phyloP scores from a whole-genome alignment of 2,329 filamentous ascomycete genomes.

The Apiospora phragmitis region DNA sequence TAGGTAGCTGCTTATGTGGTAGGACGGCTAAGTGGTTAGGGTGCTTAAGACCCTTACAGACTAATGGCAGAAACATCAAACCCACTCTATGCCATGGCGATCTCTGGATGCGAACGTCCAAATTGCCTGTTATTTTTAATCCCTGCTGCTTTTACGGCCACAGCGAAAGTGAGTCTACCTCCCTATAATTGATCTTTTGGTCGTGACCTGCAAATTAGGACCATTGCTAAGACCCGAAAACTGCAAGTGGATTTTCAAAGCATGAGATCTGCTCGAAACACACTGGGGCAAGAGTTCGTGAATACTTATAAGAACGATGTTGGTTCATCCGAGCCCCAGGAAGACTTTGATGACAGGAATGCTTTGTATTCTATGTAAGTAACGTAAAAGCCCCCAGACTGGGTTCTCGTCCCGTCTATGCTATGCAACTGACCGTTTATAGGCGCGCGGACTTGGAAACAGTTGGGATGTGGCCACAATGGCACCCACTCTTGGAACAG shows the following conservation, averaged over 20 bases:
- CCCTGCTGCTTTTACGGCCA: constrained; percentile 28
- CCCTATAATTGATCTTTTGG: neutral
- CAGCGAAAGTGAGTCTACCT: constrained; percentile 21
- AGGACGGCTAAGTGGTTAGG: no score
- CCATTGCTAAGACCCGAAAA: neutral
- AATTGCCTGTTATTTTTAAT: constrained; percentile 26
- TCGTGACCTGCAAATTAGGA: no score
- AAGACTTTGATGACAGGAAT: neutral
- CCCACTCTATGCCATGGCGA: constrained; percentile 38
- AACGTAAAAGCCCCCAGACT: neutral
- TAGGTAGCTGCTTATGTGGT: no score
- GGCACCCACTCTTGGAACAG: neutral
- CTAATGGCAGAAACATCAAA: constrained; percentile 34
- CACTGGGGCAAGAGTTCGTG: neutral
- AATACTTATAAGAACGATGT: neutral
- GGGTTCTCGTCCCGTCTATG: neutral
- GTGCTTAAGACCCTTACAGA: constrained; percentile 34
- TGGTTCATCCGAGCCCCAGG: neutral
- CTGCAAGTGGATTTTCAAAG: neutral
- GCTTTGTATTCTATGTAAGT: neutral
- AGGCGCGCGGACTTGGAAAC: neutral
- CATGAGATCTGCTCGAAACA: neutral
- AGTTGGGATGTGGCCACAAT: neutral
- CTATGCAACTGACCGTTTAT: neutral
- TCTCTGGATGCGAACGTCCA: constrained; percentile 28